phyloP scores from a whole-genome alignment of 352 stramenopile species.

The Phytophthora cactorum region DNA sequence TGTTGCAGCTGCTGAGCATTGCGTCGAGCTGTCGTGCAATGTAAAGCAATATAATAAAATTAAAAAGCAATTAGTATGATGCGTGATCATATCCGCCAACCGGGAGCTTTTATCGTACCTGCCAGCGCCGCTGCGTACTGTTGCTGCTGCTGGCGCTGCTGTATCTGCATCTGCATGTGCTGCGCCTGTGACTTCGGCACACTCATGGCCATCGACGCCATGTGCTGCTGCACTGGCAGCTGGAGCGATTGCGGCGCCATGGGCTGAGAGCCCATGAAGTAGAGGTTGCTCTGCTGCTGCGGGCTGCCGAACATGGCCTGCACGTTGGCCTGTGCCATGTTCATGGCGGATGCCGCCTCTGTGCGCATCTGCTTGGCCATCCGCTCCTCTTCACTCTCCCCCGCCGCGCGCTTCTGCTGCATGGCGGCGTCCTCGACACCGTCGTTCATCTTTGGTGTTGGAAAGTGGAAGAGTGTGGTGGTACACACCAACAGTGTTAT shows the following conservation, averaged over 20 bases:
- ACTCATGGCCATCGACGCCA: slow-evolving; percentile 35
- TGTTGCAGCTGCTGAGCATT: slow-evolving; percentile 40
- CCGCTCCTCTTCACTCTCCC: slow-evolving; percentile 31
- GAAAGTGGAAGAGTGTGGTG: slow-evolving; percentile 18
- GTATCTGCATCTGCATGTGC: slow-evolving; percentile 44
- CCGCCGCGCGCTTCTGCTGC: slow-evolving; percentile 36
- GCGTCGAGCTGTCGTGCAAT: slow-evolving; percentile 19
- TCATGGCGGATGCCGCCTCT: slow-evolving; percentile 11
- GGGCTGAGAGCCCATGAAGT: slow-evolving; percentile 41
- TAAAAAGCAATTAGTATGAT: not conserved
- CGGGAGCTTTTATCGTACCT: slow-evolving; percentile 11
- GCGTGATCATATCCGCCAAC: not conserved
- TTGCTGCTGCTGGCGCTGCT: slow-evolving; percentile 45
- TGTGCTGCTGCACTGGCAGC: slow-evolving; percentile 25
- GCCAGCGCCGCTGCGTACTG: slow-evolving; percentile 42
- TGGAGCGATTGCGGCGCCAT: slow-evolving; percentile 36
- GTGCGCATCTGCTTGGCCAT: slow-evolving; percentile 44
- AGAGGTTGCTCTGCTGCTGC: slow-evolving; percentile 30
- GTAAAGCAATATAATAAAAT: not conserved
- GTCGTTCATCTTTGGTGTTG: slow-evolving; percentile 27
- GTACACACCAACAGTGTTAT: slow-evolving; percentile 10
- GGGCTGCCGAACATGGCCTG: slow-evolving; percentile 33
- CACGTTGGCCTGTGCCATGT: slow-evolving; percentile 25
- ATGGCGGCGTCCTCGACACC: slow-evolving; percentile 10
- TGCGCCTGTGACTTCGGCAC: slow-evolving; percentile 34